Conservation (phyloP, 805 yeast genomes). For the Komagataella populi region DNA sequence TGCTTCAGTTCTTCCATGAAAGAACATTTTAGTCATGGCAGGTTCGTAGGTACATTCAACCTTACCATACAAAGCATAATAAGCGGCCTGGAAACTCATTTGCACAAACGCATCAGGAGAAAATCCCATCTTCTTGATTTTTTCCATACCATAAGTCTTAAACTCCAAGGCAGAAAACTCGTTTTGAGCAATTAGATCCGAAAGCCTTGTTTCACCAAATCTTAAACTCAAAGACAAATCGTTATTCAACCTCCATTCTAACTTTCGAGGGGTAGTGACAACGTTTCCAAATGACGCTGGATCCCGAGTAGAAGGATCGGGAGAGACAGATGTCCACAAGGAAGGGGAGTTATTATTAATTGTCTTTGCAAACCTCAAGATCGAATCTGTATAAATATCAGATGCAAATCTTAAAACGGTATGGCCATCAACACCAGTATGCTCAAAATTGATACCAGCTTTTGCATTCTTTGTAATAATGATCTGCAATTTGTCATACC, state of each 20-base stretch:
- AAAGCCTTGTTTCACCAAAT: constrained; percentile 81
- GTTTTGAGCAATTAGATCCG: constrained; percentile 80
- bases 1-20: constrained; percentile 91
- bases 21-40: constrained; percentile 82
- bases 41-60: constrained; percentile 94
- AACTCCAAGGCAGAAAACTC: constrained; percentile 77
- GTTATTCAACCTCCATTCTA: constrained; percentile 77
- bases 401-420: constrained; percentile 80
- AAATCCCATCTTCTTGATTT: constrained; percentile 72
- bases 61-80: constrained; percentile 83
- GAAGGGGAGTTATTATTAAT: constrained; percentile 69
- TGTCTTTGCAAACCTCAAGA: constrained; percentile 70
- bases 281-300: constrained; percentile 29
- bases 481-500: constrained; percentile 88
- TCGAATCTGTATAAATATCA: constrained; percentile 86
- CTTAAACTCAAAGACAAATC: constrained; percentile 69
- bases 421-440: constrained; percentile 93
- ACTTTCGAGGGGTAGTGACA: constrained; percentile 66
- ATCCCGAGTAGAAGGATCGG: constrained; percentile 28
- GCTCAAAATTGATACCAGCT: constrained; percentile 89
- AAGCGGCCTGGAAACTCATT: constrained; percentile 88
- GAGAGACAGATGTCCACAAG: constrained; percentile 45
- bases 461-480: constrained; percentile 81
- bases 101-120: constrained; percentile 93
- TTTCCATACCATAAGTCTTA: constrained; percentile 55